Base-by-base conservation (phyloP, 805 yeast genomes). In the Ogataea minuta region DNA sequence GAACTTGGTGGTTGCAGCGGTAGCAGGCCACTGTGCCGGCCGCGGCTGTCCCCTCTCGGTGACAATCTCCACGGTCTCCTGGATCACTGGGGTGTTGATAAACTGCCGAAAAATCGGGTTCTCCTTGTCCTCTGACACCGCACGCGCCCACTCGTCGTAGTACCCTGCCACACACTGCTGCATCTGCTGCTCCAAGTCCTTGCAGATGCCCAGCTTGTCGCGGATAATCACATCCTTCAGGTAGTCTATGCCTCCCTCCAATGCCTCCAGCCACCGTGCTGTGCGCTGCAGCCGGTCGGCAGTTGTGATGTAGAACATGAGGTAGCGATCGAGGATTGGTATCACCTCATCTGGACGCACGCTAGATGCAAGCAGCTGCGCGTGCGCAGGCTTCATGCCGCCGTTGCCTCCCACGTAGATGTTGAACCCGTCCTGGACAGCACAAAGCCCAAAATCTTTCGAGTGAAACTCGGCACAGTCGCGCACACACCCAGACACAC, bases 321-420 rank as follows among this genome's bases (percentile, higher is more conserved):
- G 39, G 44, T 60, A 64, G n/a, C 68, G 47, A 39, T 64, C 68
- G 13, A 64, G 40, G 4, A 64, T 45, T 9, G 63, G 65, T 23
- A 63, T 60, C 7, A 64, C 68, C 27, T 62, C 59, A 39, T 60
- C 67, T 12, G 67, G 68, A 6, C 58, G 49, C 14, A 57, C 64
- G 44, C 59, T 64, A 2, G 63, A 53, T 20, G 59, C 57, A 21
- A 64, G 43, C 3, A 64, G 50, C 39, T 53, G 59, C 0, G 66
- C 67, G 48, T 63, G 67, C 3, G 68, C 67, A 2, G 68, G 68
- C 30, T 60, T 63, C 67, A 64, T 63, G 42, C 67, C 68, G 31
- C 68, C 68, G 41, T 64, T 64, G 19, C 67, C 68, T 11, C 68
- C 68, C 26, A 63, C 67, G 39, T 43, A 64, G 14, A 64, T 63